Evolutionary conservation across 345 rosid species (phyloP), one percentile per base, ranked within the genome.

Genomic region (Erodium maritimum): DNA sequence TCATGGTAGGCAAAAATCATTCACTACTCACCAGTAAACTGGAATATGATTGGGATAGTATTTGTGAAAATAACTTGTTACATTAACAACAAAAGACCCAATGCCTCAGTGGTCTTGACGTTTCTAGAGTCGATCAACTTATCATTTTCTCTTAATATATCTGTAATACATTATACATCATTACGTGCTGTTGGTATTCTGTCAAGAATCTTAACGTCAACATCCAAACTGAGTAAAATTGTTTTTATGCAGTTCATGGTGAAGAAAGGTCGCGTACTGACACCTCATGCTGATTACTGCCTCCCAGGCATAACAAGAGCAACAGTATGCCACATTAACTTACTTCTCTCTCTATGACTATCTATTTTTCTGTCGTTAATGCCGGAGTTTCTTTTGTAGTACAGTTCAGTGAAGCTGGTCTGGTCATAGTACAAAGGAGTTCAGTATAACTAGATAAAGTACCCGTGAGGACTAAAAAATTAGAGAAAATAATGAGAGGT

Each of bases 271-370:
- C 72, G 78, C 24, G 94, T 90, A 66, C 69, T 78, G 61, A 87
- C 91, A 21, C 95, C 97, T 54, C 91, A 85, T 51, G 91, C 94
- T 46, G 97, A 90, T 78, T 87, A 80, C 70, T 90, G 97, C 73
- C 97, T 87, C 61, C 91, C 97, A 25, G 95, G 97, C 34, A 85
- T 87, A 68, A 90, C 94, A 42, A 72, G 89, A 80, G 85, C 89
- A 52, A 82, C 94, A 33, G 96, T 91, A 74, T 57, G 51, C 37
- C 57, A 52, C 34, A 66, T 55, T 21, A 6, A 58, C 50, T 51
- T 61, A 19, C 21, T 21, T 42, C 14, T 42, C 17, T 42, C 37
- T 42, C 17, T 14, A 42, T 29, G 34, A 8, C 3, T 29, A 29
- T 3, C 34, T 3, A 29, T 29, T 29, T 29, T 29, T 29, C 34